These are phyloP conservation scores for Debaryomyces fabryi DNA, from an alignment of 1,139 yeast genomes.

Conservation along the genomic window DNA sequence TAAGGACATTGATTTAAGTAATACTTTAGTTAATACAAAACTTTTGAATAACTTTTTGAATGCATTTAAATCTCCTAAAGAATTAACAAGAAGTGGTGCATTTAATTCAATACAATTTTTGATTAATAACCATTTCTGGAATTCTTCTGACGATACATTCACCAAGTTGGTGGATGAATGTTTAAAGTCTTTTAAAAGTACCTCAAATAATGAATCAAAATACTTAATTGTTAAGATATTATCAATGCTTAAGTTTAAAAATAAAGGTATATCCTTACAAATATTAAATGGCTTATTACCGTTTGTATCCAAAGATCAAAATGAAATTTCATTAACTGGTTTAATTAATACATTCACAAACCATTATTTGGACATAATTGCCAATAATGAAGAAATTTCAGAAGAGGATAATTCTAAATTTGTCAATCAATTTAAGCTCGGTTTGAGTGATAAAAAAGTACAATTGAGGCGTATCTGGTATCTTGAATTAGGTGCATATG, in stretches of 20 bases:
- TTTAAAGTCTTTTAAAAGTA: conserved; percentile 57
- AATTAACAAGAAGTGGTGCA: conserved; percentile 58
- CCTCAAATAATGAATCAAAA: conserved; percentile 73
- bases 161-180: conserved; percentile 50
- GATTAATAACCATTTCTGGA: conserved; percentile 19
- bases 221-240: conserved; percentile 34
- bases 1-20: conserved; percentile 22
- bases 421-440: conserved; percentile 47
- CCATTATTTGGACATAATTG: conserved; percentile 35
- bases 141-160: conserved; percentile 18
- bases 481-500: conserved; percentile 45
- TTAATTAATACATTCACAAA: conserved; percentile 53
- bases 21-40: conserved; percentile 40
- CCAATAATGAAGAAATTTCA: conserved; percentile 16
- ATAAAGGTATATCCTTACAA: conserved; percentile 19
- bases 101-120: conserved; percentile 39
- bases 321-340: conserved; percentile 61
- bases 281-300: conserved; percentile 51
- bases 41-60: conserved; percentile 62
- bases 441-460: conserved; percentile 66
- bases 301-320: conserved; percentile 68
- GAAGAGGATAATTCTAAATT: conserved; percentile 15
- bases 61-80: conserved; percentile 74
- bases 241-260: conserved; percentile 13
- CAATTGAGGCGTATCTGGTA: conserved; percentile 73